Evolutionary conservation across 169 alveolate species (phyloP), one percentile per base, ranked within the genome.

Genomic region (Plasmodium falciparum): DNA sequence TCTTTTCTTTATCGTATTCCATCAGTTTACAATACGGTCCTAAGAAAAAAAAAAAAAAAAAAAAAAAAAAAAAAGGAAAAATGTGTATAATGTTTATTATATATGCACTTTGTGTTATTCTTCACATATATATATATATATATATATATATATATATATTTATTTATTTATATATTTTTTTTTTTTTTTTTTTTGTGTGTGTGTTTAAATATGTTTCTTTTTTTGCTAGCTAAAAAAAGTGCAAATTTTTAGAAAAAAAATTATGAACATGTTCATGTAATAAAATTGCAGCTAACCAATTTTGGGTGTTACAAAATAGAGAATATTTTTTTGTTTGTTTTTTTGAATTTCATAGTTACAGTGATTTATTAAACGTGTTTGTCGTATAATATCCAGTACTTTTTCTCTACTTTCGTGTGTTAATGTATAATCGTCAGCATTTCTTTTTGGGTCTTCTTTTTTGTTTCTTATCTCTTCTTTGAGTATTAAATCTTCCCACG

Each of bases 271-370:
- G 47, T 39, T 39, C 47, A 39, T 39, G 47, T 39, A 39, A n/a
- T 22, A 62, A 15, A 62, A 12, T 62, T 26, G 72, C 6, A 13
- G 8, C 73, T 86, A 59, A 86, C 92, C 92, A 24, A 72, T 62
- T 58, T 86, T 86, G 63, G 92, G 92, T 13, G 92, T 86, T n/a
- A 86, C 92, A 56, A 86, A 71, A 62, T 86, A 72, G 13, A 86
- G 58, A 20, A 86, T 65, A 43, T 86, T 86, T 58, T 72, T 86
- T 58, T 67, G 65, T 15, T 72, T 71, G 29, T 86, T 86, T 67
- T 59, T 71, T 54, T 86, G 92, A 2, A 65, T 54, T 54, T 86
- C 92, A 61, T 86, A 86, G 29, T 86, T 86, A 65, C 92, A 86
- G 17, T 86, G 92, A 66, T 86, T 86, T 54, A 86, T 86, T 26